Base-by-base conservation (phyloP, 306 rosid species). In the Cucurbita ficifolia region DNA sequence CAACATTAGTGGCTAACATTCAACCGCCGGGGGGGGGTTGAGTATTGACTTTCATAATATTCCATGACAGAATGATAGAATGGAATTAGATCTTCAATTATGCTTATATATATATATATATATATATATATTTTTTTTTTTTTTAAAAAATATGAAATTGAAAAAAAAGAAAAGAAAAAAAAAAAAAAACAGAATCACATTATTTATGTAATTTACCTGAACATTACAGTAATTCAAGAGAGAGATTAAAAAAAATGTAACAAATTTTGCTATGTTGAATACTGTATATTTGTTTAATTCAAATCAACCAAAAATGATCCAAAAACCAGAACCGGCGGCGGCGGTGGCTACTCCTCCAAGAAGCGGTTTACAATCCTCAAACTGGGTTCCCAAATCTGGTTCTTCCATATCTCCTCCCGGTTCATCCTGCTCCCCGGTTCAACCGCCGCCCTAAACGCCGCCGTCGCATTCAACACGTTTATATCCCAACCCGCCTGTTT, bases 321-420 rank as follows among this genome's bases (percentile, higher is more conserved):
- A 42, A 42, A 42, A 42, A 42, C 11, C 46, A 40, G 45, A 6
- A 40, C 33, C 33, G 40, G 40, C 40, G 7, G 40, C 40, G 6
- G 40, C 40, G 24, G 11, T 40, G 10, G 36, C 91, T 93, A 87
- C 86, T 90, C 92, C 78, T 80, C 82, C 90, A 88, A 87, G 87
- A 93, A 93, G 12, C 82, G 83, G 69, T 81, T 87, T 88, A 93
- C 96, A 90, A 90, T 87, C 86, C 88, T 80, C 85, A 82, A 87
- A 96, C 98, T 87, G 57, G 96, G 92, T 81, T 80, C 88, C 79
- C 84, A 70, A 62, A 88, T 89, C 79, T 83, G 84, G 49, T 79
- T 82, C 77, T 79, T 83, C 98, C 98, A 93, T 52, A 82, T 73
- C 45, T 81, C 92, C 18, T 88, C 60, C 82, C 86, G 79, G 39